These are phyloP conservation scores for Mortierella sp. DNA, from an alignment of 371 early-diverging fungal genomes.

Conservation along the genomic window DNA sequence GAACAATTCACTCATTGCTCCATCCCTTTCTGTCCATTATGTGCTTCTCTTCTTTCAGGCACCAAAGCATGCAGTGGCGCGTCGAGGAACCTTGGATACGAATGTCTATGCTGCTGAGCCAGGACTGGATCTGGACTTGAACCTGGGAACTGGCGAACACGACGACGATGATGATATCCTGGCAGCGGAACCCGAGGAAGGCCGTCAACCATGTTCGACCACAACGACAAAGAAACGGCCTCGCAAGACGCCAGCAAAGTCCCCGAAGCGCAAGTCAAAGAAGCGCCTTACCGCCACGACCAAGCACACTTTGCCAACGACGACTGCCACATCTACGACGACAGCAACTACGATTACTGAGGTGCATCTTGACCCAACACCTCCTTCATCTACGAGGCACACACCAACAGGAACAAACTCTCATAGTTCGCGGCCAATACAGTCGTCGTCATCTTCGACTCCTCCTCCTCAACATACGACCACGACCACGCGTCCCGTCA, in stretches of 20 bases:
- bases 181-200: constrained; percentile 3
- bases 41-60: not conserved
- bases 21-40: not conserved
- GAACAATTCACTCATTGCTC: not conserved
- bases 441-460: not conserved
- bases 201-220: not conserved
- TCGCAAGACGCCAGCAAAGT: not conserved
- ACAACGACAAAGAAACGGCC: not conserved
- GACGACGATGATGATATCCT: not conserved
- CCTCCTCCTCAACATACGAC: not conserved
- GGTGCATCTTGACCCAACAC: not conserved
- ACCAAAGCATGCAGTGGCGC: not conserved
- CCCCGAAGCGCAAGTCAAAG: constrained; percentile 10
- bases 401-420: not conserved
- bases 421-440: not conserved
- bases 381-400: not conserved
- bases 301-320: constrained; percentile 6
- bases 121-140: constrained; percentile 2
- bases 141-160: not conserved
- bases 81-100: not conserved
- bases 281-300: constrained; percentile 1
- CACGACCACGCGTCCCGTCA: not conserved
- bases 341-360: constrained; percentile 1
- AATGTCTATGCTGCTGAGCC: not conserved
- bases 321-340: constrained; percentile 7